A percentile compares a stretch with the other conserved stretches of the same genome.
Evolutionary conservation across 208 protist genomes (phyloP).

Genomic region (Entamoeba invadens): DNA sequence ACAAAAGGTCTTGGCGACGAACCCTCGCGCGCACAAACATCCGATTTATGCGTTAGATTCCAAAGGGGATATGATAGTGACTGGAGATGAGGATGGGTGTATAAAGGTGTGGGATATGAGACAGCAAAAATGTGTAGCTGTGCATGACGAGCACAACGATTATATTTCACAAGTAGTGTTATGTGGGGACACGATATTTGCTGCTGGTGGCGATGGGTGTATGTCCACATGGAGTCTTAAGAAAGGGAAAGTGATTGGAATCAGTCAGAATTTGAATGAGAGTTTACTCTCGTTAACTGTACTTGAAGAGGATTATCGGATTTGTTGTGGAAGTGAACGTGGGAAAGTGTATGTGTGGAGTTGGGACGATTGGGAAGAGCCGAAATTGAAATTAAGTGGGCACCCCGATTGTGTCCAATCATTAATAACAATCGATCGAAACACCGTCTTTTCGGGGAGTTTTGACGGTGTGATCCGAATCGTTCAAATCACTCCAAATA

Average conservation of each 20-base stretch:
- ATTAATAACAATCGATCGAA: neutral
- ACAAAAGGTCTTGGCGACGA: neutral
- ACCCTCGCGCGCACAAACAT: neutral
- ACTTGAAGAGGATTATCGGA: neutral
- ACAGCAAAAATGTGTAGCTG: neutral
- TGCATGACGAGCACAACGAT: neutral
- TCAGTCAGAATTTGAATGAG: neutral
- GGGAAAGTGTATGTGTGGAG: neutral
- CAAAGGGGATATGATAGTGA: neutral
- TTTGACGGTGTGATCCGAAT: conserved; percentile 10
- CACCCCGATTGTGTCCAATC: neutral
- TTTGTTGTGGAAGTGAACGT: neutral
- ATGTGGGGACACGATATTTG: neutral
- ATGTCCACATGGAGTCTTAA: neutral
- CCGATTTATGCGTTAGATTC: neutral
- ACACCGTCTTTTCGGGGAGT: neutral
- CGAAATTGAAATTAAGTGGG: neutral
- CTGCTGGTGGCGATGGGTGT: neutral
- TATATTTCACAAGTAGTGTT: neutral
- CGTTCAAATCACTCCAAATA: neutral
- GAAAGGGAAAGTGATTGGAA: neutral
- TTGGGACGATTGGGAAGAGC: neutral
- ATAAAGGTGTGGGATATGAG: conserved; percentile 9
- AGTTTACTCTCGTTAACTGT: neutral
- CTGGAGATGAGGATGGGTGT: conserved; percentile 3